These are phyloP conservation scores for Candida ipomoeae DNA, from an alignment of 805 yeast genomes.

Conservation along the genomic window DNA sequence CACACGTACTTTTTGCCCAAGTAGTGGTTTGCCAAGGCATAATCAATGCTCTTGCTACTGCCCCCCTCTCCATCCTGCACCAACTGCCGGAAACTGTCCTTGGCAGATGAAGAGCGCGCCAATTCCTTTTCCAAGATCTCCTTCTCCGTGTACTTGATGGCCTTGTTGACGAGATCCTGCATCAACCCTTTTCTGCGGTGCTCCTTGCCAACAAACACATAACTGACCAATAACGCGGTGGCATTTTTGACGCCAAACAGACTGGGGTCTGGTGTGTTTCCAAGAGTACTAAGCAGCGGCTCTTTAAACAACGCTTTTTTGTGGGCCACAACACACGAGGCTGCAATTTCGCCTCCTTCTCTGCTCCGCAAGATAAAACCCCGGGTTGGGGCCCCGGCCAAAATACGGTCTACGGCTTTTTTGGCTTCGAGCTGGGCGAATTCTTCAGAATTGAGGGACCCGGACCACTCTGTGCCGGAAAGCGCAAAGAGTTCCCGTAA, in stretches of 20 bases:
- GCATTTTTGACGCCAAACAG: slow-evolving; percentile 31
- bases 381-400: slow-evolving; percentile 19
- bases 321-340: slow-evolving; percentile 22
- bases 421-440: slow-evolving; percentile 21
- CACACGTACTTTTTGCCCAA: slow-evolving; percentile 35
- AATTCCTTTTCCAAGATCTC: slow-evolving; percentile 25
- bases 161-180: slow-evolving; percentile 20
- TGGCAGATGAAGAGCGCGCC: slow-evolving; percentile 19
- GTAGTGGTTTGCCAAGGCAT: slow-evolving; percentile 29
- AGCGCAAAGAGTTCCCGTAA: slow-evolving; percentile 20
- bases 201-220: slow-evolving; percentile 25
- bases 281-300: slow-evolving; percentile 21
- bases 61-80: slow-evolving; percentile 13
- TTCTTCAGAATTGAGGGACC: slow-evolving; percentile 17
- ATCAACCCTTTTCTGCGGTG: slow-evolving; percentile 31
- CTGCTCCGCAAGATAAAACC: slow-evolving; percentile 27
- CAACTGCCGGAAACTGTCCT: slow-evolving; percentile 32
- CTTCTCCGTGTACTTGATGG: slow-evolving; percentile 30
- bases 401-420: slow-evolving; percentile 11
- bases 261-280: slow-evolving; percentile 26
- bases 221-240: slow-evolving; percentile 24
- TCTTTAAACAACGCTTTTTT: slow-evolving; percentile 29
- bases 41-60: slow-evolving; percentile 26
- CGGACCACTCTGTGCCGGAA: slow-evolving; percentile 26
- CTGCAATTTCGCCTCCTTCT: slow-evolving; percentile 18